Percentiles rank a stretch among this genome's conserved stretches.
Conservation (phyloP, 129 eudicot genomes). For the Arctium minus region DNA sequence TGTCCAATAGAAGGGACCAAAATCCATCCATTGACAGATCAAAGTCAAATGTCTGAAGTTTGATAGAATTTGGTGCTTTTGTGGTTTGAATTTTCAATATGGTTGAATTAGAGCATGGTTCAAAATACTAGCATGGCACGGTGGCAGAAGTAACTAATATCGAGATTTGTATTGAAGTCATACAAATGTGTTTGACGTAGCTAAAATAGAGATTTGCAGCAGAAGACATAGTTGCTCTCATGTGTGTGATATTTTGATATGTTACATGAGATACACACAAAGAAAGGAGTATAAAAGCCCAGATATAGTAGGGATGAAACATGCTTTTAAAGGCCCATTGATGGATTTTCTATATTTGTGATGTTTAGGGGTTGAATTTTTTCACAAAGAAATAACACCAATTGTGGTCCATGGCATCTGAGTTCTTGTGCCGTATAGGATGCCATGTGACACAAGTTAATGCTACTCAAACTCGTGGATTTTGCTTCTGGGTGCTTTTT, state of each 20-base stretch:
- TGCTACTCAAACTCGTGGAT: background rate
- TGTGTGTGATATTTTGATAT: background rate
- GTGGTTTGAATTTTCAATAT: background rate
- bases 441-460: constrained; percentile 12
- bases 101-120: background rate
- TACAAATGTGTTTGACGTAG: background rate
- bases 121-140: background rate
- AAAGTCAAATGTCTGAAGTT: background rate
- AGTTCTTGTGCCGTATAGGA: background rate
- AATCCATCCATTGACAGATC: background rate
- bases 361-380: constrained; percentile 4
- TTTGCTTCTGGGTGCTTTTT: constrained; percentile 8
- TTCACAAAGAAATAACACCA: constrained; percentile 16
- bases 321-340: background rate
- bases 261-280: background rate
- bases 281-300: background rate
- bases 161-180: background rate
- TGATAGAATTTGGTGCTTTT: constrained; percentile 3
- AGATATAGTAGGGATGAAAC: background rate
- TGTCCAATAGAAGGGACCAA: background rate
- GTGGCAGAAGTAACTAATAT: background rate
- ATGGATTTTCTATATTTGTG: constrained; percentile 7
- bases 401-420: background rate
- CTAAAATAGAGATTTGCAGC: background rate
- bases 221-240: background rate